Evolutionary conservation across 768 basidiomycete species (phyloP).

Genomic region (Leucosporidium creatinivorum): DNA sequence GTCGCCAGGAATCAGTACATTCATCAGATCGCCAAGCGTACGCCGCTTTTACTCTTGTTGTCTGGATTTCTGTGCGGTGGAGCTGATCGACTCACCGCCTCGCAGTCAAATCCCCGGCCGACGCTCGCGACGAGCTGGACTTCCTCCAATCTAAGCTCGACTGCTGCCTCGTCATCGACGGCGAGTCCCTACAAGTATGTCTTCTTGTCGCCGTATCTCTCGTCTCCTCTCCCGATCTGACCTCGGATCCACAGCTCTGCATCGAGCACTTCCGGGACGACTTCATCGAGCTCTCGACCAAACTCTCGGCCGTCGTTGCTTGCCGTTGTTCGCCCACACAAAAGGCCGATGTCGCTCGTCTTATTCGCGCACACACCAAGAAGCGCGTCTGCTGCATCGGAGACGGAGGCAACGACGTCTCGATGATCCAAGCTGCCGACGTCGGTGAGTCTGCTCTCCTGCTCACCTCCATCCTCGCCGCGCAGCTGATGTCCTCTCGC

Average conservation of each 20-base stretch:
- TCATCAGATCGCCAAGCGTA: slow-evolving; percentile 89
- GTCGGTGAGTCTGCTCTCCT: slow-evolving; percentile 60
- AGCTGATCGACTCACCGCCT: neutral
- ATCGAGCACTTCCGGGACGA: slow-evolving; percentile 82
- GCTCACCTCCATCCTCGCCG: too few relatives aligned
- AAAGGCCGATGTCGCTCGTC: slow-evolving; percentile 91
- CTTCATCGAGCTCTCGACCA: slow-evolving; percentile 92
- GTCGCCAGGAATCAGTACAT: slow-evolving; percentile 96
- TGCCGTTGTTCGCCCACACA: slow-evolving; percentile 98
- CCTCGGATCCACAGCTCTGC: slow-evolving; percentile 59
- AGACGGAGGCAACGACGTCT: slow-evolving; percentile 98
- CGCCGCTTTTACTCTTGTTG: slow-evolving; percentile 37
- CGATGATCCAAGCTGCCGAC: slow-evolving; percentile 99
- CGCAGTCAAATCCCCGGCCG: slow-evolving; percentile 73
- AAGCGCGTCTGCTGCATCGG: slow-evolving; percentile 98
- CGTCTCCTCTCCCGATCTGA: neutral
- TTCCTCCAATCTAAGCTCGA: slow-evolving; percentile 90
- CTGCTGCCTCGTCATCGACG: slow-evolving; percentile 96
- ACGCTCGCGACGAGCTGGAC: slow-evolving; percentile 79
- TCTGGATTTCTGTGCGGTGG: slow-evolving; percentile 1
- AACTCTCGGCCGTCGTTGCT: slow-evolving; percentile 90
- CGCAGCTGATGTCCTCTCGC: neutral
- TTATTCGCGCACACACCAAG: slow-evolving; percentile 81
- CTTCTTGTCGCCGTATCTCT: slow-evolving; percentile 40
- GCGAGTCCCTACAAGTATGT: slow-evolving; percentile 61